These are phyloP conservation scores for Neonectria faginata DNA, from an alignment of 2,329 filamentous ascomycete genomes.

Conservation along the genomic window DNA sequence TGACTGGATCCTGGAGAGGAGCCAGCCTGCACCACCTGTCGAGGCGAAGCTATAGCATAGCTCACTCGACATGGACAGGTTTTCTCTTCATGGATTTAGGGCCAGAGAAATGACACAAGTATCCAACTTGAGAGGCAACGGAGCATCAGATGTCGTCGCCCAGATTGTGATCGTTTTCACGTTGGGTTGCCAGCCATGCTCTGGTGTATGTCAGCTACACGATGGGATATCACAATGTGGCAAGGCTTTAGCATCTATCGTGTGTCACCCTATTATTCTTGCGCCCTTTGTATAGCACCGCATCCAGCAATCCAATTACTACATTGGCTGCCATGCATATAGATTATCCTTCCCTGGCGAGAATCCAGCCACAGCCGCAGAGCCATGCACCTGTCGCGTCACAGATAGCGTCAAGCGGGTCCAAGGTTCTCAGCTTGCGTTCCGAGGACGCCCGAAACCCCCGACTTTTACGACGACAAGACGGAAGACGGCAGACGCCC, in stretches of 20 bases:
- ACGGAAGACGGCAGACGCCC: conserved; percentile 7
- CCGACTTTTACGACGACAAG: conserved; percentile 13
- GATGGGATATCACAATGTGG: not conserved
- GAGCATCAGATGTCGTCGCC: not conserved
- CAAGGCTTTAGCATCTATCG: not conserved
- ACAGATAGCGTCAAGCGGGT: conserved; percentile 10
- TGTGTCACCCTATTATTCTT: not conserved
- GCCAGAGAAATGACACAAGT: not conserved
- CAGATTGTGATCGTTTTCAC: not conserved
- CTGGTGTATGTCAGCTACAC: not conserved
- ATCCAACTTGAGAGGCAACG: not conserved
- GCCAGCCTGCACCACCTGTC: conserved; percentile 35
- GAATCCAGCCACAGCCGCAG: conserved; percentile 13
- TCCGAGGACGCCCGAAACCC: conserved; percentile 39
- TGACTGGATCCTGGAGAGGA: conserved; percentile 72
- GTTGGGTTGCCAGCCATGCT: not conserved
- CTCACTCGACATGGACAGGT: not conserved
- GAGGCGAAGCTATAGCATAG: conserved; percentile 54
- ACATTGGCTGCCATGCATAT: not conserved
- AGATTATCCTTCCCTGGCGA: not conserved
- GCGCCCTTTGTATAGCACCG: not conserved
- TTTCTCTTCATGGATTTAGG: not conserved
- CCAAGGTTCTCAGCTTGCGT: conserved; percentile 13
- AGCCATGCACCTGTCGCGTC: not conserved
- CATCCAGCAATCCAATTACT: not conserved